These are phyloP conservation scores for Gossypium anomalum DNA, from an alignment of 345 rosid species.

Conservation along the genomic window DNA sequence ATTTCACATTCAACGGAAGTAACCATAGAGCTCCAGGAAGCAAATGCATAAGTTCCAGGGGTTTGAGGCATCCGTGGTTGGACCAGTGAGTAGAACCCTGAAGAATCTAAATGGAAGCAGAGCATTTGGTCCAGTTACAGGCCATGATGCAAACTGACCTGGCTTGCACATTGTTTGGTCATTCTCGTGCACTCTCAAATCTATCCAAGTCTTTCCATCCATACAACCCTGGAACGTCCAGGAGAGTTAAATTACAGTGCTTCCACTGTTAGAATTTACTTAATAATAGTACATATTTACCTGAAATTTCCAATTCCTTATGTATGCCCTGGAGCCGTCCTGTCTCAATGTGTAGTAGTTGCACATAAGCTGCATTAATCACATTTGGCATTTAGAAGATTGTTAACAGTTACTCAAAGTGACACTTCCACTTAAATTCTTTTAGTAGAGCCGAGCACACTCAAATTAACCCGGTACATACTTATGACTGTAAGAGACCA, in stretches of 20 bases:
- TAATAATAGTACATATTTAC: conserved; percentile 29
- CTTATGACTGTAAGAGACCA: not conserved
- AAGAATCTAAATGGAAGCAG: conserved; percentile 78
- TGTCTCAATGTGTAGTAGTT: conserved; percentile 85
- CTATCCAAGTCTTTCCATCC: conserved; percentile 74
- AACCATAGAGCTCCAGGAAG: conserved; percentile 89
- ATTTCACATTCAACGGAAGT: conserved; percentile 37
- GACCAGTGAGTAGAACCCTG: conserved; percentile 64
- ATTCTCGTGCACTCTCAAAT: conserved; percentile 66
- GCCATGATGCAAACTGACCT: conserved; percentile 87
- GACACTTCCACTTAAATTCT: too few relatives aligned
- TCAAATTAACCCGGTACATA: not conserved
- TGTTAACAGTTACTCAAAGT: not conserved
- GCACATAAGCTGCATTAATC: conserved; percentile 82
- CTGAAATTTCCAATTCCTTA: conserved; percentile 86
- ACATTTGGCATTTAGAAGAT: not conserved
- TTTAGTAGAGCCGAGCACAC: not conserved
- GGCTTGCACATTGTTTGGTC: conserved; percentile 77
- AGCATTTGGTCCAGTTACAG: conserved; percentile 59
- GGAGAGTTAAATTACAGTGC: not conserved
- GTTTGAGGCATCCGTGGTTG: conserved; percentile 60
- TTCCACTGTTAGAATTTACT: not conserved
- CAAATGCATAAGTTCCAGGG: conserved; percentile 86
- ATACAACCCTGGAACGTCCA: conserved; percentile 56
- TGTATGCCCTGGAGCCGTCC: conserved; percentile 80